phyloP scores from a whole-genome alignment of 257 asterid species.

The Solanum ahanhuiri region DNA sequence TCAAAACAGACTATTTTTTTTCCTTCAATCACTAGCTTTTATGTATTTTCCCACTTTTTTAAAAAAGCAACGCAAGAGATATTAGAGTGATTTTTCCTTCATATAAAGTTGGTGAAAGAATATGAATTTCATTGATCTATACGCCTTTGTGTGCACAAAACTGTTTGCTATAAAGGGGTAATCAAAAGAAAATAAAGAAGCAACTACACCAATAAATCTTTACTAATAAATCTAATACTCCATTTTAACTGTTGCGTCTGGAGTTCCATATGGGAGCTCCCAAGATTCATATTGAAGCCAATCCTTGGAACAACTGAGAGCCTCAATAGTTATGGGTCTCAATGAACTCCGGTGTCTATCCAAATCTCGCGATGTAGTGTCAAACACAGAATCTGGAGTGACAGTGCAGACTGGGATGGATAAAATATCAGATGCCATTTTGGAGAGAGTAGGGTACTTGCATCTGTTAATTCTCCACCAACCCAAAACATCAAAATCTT shows the following conservation, averaged over 20 bases:
- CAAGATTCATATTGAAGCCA: slow-evolving; percentile 48
- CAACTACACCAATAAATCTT: background rate
- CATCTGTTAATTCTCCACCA: slow-evolving; percentile 66
- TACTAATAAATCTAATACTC: slow-evolving; percentile 9
- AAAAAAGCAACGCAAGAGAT: background rate
- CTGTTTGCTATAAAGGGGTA: background rate
- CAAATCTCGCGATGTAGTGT: slow-evolving; percentile 29
- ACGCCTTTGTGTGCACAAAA: slow-evolving; percentile 5
- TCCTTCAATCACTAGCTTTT: background rate
- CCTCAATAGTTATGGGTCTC: slow-evolving; percentile 41
- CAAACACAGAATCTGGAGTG: slow-evolving; percentile 45
- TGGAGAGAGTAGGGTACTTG: slow-evolving; percentile 56
- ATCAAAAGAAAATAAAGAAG: background rate
- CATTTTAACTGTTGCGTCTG: slow-evolving; percentile 16
- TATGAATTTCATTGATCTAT: slow-evolving; percentile 6
- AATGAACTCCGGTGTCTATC: slow-evolving; percentile 37
- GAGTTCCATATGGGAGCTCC: slow-evolving; percentile 2
- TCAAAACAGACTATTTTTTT: background rate
- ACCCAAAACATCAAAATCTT: slow-evolving; percentile 70
- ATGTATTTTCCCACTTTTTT: background rate
- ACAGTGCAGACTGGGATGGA: slow-evolving; percentile 60
- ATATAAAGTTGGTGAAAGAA: background rate
- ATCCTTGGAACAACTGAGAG: slow-evolving; percentile 64
- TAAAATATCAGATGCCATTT: slow-evolving; percentile 66
- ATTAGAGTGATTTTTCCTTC: background rate